phyloP scores from a whole-genome alignment of 2,329 filamentous ascomycete species.

The Bimuria novae-zelandiae region DNA sequence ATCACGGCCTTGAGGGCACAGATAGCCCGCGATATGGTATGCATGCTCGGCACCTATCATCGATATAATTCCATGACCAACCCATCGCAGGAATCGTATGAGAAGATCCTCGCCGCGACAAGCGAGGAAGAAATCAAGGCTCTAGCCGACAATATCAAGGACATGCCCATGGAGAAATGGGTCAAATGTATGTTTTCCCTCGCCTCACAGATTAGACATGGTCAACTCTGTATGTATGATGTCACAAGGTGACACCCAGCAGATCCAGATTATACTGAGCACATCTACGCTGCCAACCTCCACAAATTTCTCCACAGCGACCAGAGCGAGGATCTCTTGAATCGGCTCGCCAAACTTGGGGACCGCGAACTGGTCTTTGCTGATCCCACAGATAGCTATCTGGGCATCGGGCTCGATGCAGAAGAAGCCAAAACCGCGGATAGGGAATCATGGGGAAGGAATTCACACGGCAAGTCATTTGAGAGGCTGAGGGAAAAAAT shows the following conservation, averaged over 20 bases:
- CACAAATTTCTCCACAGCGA: background rate
- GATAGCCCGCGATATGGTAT: background rate
- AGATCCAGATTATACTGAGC: background rate
- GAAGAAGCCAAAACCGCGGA: background rate
- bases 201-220: background rate
- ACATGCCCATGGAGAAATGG: background rate
- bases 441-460: background rate
- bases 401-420: conserved; percentile 5
- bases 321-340: background rate
- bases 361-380: conserved; percentile 6
- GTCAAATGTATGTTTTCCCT: background rate
- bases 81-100: background rate
- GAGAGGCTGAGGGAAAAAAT: background rate
- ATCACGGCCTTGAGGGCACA: background rate
- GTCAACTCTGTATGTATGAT: background rate
- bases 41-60: background rate
- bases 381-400: background rate
- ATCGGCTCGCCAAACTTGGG: background rate
- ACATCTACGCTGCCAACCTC: background rate
- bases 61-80: background rate
- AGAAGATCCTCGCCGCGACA: background rate
- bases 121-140: conserved; percentile 1
- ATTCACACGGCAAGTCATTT: background rate
- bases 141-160: background rate
- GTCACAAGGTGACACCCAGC: background rate